phyloP scores from a whole-genome alignment of 768 basidiomycete genomes.

The Rhodotorula graminis region DNA sequence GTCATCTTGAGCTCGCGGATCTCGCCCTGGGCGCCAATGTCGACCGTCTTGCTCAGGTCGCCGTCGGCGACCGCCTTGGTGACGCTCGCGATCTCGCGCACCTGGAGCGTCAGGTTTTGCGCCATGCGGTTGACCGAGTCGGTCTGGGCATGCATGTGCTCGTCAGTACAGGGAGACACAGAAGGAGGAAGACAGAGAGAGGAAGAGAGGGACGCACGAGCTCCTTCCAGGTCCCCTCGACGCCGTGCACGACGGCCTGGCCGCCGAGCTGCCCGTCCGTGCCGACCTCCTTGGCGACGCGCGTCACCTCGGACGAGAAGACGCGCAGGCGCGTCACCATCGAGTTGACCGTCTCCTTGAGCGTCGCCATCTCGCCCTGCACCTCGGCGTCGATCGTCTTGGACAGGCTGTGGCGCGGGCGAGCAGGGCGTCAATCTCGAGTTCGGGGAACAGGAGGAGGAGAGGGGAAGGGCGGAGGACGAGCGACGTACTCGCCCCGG shows the following conservation, averaged over 20 bases:
- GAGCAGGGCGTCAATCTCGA: neutral
- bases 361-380: constrained; percentile 52
- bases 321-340: constrained; percentile 66
- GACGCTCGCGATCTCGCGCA: constrained; percentile 54
- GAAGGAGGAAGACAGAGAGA: too few relatives aligned
- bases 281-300: constrained; percentile 61
- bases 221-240: constrained; percentile 52
- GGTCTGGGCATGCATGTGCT: too few relatives aligned
- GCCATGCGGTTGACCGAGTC: constrained; percentile 48
- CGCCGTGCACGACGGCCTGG: constrained; percentile 50
- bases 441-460: too few relatives aligned
- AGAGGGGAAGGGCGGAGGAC: neutral
- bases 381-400: constrained; percentile 52
- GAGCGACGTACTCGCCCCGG: constrained; percentile 30
- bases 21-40: constrained; percentile 78
- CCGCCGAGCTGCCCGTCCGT: constrained; percentile 49
- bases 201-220: constrained; percentile 3
- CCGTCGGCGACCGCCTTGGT: constrained; percentile 86
- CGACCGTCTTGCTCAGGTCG: constrained; percentile 86
- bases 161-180: too few relatives aligned
- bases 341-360: constrained; percentile 65
- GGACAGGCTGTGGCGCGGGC: constrained; percentile 45
- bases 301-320: constrained; percentile 73
- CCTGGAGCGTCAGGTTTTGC: constrained; percentile 48
- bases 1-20: constrained; percentile 61